These are phyloP conservation scores for Oidiodendron maius DNA, from an alignment of 495 filamentous ascomycete species.

Conservation along the genomic window DNA sequence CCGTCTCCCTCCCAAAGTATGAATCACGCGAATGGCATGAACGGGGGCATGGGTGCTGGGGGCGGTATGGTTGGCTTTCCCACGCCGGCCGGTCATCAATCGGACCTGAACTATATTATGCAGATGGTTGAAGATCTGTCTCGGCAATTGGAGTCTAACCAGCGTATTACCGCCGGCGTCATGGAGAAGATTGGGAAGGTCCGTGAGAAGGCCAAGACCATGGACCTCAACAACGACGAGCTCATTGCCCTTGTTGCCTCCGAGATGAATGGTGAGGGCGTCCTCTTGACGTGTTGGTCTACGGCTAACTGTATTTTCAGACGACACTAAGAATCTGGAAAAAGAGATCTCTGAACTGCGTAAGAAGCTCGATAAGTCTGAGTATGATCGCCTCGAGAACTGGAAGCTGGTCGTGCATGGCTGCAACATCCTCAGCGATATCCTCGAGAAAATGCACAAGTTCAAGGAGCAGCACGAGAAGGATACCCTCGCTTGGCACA, in stretches of 20 bases:
- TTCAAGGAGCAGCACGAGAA: constrained; percentile 44
- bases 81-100: constrained; percentile 76
- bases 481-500: constrained; percentile 42
- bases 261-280: constrained; percentile 39
- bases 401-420: constrained; percentile 35
- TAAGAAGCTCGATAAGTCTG: constrained; percentile 46
- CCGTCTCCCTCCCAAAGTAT: constrained; percentile 19
- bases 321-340: constrained; percentile 37
- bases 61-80: constrained; percentile 47
- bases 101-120: constrained; percentile 81
- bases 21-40: constrained; percentile 50
- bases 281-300: background rate
- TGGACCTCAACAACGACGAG: constrained; percentile 44
- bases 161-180: constrained; percentile 68
- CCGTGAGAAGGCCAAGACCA: constrained; percentile 37
- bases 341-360: constrained; percentile 42
- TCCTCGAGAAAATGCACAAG: constrained; percentile 43
- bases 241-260: constrained; percentile 39
- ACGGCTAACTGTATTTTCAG: constrained; percentile 14
- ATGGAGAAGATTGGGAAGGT: constrained; percentile 56
- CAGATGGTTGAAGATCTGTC: constrained; percentile 77
- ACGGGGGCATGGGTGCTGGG: constrained; percentile 35
- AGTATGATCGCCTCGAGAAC: constrained; percentile 38
- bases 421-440: constrained; percentile 33
- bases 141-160: constrained; percentile 68